These are phyloP conservation scores for Phaeomoniella chlamydospora DNA, from an alignment of 2,329 filamentous ascomycete genomes.

Conservation along the genomic window DNA sequence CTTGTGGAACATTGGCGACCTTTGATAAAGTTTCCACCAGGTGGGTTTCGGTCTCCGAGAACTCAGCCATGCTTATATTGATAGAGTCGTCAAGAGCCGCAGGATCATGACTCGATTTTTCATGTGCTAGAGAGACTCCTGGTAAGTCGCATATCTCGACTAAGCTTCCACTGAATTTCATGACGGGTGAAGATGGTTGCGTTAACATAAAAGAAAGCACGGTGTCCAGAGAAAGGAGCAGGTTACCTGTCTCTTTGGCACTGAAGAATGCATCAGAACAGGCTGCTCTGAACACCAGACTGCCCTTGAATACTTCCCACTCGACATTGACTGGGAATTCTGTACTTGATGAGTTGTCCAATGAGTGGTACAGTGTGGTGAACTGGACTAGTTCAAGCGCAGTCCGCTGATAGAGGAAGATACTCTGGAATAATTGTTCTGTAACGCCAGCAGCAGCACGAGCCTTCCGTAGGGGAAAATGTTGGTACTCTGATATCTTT, in stretches of 20 bases:
- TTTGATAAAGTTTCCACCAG: constrained; percentile 33
- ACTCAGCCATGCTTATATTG: not conserved
- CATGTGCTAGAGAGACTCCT: constrained; percentile 7
- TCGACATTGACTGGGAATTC: constrained; percentile 77
- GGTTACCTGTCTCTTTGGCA: constrained; percentile 23
- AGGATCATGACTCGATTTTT: too few relatives aligned
- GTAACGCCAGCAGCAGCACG: constrained; percentile 36
- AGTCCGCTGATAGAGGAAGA: constrained; percentile 52
- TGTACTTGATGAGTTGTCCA: constrained; percentile 50
- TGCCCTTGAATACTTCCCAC: constrained; percentile 46
- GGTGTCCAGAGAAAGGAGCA: constrained; percentile 47
- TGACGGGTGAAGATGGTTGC: constrained; percentile 31
- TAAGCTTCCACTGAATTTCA: constrained; percentile 36
- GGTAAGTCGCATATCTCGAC: constrained; percentile 53
- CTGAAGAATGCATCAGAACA: constrained; percentile 45
- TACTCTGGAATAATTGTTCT: constrained; percentile 41
- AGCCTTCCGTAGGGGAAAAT: constrained; percentile 61
- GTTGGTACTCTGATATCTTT: constrained; percentile 55
- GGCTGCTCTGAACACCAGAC: constrained; percentile 57
- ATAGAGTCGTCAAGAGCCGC: constrained; percentile 2
- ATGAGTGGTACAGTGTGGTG: constrained; percentile 42
- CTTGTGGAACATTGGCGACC: constrained; percentile 45
- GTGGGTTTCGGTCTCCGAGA: constrained; percentile 14
- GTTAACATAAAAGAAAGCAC: constrained; percentile 43
- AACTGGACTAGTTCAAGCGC: constrained; percentile 17